Conservation (phyloP, 768 basidiomycete species). For the Boletus sensibilis region DNA sequence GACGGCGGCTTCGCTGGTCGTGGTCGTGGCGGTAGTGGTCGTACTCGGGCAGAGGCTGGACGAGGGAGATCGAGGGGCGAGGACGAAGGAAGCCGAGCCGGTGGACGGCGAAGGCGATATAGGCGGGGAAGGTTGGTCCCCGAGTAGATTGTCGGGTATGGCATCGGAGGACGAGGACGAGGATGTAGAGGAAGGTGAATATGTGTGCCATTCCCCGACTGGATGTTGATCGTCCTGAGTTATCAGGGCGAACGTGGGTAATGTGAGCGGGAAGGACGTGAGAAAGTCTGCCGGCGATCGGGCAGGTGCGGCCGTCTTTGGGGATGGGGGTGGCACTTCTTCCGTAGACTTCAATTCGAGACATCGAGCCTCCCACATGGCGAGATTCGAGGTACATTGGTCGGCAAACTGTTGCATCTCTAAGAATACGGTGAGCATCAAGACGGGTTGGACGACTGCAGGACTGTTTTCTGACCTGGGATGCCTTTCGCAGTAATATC, state of each 20-base stretch:
- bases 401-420: conserved; percentile 68
- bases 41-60: conserved; percentile 28
- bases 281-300: conserved; percentile 45
- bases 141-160: conserved; percentile 21
- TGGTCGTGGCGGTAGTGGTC: conserved; percentile 3
- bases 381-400: conserved; percentile 68
- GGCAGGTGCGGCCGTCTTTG: conserved; percentile 24
- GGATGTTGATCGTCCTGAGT: conserved; percentile 28
- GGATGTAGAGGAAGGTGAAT: conserved; percentile 30
- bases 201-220: conserved; percentile 25
- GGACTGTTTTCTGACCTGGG: conserved; percentile 51
- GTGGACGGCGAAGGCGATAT: conserved; percentile 30
- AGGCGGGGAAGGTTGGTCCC: conserved; percentile 26
- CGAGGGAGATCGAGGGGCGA: conserved; percentile 28
- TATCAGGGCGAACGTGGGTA: conserved; percentile 43
- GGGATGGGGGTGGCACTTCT: conserved; percentile 1
- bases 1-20: conserved; percentile 22
- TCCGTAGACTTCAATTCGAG: conserved; percentile 36
- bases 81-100: conserved; percentile 27
- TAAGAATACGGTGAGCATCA: conserved; percentile 29
- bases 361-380: conserved; percentile 60
- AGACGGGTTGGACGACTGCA: not conserved
- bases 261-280: conserved; percentile 55
- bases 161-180: conserved; percentile 33
- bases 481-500: conserved; percentile 70